Percentiles rank a stretch among this genome's conserved stretches.
These are phyloP conservation scores for Tephrocybe sp. DNA, from an alignment of 768 basidiomycete species.

Conservation along the genomic window DNA sequence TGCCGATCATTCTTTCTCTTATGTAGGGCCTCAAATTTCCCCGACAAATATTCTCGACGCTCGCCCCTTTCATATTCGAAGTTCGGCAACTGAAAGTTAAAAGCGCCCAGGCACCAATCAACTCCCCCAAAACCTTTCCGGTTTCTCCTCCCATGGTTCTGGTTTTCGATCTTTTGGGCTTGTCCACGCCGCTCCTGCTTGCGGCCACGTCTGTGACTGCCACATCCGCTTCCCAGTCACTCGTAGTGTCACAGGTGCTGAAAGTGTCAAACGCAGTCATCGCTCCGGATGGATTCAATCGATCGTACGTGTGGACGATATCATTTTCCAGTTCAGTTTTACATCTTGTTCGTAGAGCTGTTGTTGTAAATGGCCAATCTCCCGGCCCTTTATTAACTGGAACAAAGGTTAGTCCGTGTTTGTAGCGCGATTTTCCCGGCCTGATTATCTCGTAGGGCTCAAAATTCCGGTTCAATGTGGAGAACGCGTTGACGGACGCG, in stretches of 20 bases:
- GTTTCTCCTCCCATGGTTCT: constrained; percentile 1
- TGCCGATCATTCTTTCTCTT: no score
- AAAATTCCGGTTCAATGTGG: constrained; percentile 41
- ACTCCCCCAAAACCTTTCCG: neutral
- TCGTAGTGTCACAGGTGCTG: constrained; percentile 15
- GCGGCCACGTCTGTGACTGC: constrained; percentile 12
- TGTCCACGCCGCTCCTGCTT: constrained; percentile 6
- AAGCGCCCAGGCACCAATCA: neutral
- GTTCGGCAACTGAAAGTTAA: neutral
- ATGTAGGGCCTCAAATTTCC: no score
- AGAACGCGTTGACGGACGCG: constrained; percentile 35
- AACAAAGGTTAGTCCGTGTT: constrained; percentile 26
- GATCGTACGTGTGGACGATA: constrained; percentile 12
- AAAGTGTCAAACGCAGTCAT: constrained; percentile 21
- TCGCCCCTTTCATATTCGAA: neutral
- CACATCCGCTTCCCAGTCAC: constrained; percentile 9
- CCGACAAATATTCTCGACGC: neutral
- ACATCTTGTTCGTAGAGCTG: constrained; percentile 15
- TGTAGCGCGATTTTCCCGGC: neutral
- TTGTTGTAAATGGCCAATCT: constrained; percentile 28
- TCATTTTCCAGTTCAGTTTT: neutral
- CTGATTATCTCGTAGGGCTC: constrained; percentile 28
- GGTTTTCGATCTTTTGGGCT: neutral
- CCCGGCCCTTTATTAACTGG: constrained; percentile 36
- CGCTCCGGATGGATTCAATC: constrained; percentile 23